phyloP scores from a whole-genome alignment of 208 protist genomes.

The Leishmania major region DNA sequence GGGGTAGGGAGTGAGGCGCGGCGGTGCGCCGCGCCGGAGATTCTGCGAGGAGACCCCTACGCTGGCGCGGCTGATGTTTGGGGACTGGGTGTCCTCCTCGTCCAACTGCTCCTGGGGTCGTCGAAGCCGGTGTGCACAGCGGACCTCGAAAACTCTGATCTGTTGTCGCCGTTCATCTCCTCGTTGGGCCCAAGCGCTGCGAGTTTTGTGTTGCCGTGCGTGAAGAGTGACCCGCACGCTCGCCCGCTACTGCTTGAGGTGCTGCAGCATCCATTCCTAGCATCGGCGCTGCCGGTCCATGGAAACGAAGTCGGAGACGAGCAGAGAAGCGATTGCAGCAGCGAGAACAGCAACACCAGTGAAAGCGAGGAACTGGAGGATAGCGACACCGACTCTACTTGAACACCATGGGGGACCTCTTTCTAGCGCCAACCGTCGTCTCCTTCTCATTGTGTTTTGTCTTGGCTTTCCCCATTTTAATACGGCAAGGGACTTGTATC shows the following conservation, averaged over 20 bases:
- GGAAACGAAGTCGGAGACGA: background rate
- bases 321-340: background rate
- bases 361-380: slow-evolving; percentile 23
- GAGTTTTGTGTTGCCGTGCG: slow-evolving; percentile 68
- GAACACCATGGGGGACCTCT: background rate
- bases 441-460: background rate
- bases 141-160: slow-evolving; percentile 65
- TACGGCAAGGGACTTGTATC: background rate
- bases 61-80: slow-evolving; percentile 69
- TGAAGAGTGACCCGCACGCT: slow-evolving; percentile 51
- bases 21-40: slow-evolving; percentile 65
- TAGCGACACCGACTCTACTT: background rate
- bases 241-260: slow-evolving; percentile 62
- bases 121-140: slow-evolving; percentile 48
- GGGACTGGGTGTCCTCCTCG: slow-evolving; percentile 70
- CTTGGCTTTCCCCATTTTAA: background rate
- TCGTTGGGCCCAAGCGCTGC: slow-evolving; percentile 38
- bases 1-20: slow-evolving; percentile 33
- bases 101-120: slow-evolving; percentile 49
- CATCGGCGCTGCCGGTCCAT: background rate
- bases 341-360: slow-evolving; percentile 2
- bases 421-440: background rate
- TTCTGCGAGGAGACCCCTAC: slow-evolving; percentile 49
- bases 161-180: slow-evolving; percentile 63
- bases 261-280: slow-evolving; percentile 62